Evolutionary conservation across 208 protist genomes (phyloP).

Genomic region (Tritrichomonas musculus): DNA sequence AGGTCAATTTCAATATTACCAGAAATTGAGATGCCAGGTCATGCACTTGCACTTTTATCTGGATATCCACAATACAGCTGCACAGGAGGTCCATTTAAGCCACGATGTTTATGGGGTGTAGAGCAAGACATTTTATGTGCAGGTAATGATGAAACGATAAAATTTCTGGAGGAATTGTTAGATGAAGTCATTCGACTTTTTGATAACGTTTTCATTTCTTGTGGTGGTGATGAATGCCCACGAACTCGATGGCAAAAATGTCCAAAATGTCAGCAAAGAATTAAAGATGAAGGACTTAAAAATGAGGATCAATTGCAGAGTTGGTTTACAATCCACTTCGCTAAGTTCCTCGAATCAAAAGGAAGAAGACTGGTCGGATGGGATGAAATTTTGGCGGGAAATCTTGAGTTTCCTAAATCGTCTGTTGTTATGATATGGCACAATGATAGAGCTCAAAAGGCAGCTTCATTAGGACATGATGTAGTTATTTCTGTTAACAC

Average conservation of each 20-base stretch:
- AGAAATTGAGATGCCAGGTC: conserved; percentile 18
- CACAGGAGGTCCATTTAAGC: not conserved
- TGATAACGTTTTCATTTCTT: not conserved
- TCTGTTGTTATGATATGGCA: not conserved
- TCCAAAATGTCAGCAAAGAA: not conserved
- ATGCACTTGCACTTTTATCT: not conserved
- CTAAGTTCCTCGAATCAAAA: not conserved
- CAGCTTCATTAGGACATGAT: not conserved
- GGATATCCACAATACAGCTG: not conserved
- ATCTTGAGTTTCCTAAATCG: not conserved
- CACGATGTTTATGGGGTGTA: too few species aligned
- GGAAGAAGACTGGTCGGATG: not conserved
- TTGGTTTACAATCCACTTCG: not conserved
- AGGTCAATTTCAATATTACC: not conserved
- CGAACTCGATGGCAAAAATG: not conserved
- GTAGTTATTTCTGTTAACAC: not conserved
- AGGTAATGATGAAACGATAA: not conserved
- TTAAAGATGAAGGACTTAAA: not conserved
- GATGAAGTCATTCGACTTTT: not conserved
- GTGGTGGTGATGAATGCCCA: not conserved
- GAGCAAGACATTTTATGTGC: not conserved
- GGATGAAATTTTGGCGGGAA: not conserved
- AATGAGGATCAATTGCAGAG: not conserved
- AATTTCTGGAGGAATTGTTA: not conserved
- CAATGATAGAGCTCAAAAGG: not conserved